Evolutionary conservation across 345 rosid species (phyloP), one percentile per base, ranked within the genome.

Genomic region (Litchi chinensis): DNA sequence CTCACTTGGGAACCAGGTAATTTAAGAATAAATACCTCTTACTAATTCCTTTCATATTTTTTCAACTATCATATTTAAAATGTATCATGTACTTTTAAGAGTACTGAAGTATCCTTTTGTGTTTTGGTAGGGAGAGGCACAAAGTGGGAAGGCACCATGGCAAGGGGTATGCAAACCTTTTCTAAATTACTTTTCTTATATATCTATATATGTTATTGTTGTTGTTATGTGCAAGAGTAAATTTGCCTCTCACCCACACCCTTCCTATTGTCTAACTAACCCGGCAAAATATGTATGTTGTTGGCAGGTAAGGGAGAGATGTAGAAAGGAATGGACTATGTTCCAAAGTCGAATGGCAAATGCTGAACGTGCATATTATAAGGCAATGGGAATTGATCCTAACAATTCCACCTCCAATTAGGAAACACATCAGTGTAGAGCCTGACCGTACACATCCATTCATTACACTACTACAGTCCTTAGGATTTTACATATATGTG

Each of bases 1-100:
- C 24, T 90, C 98, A 4, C 97, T 97, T 0, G 98, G 98, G 67
- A 89, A 65, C 85, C 98, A 94, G 93, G 99, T 94, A 91, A 83
- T 63, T 63, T 22, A 15, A 24, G 81, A 24, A 63, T 62, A 13
- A 70, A 19, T 57, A 16, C 37, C 37, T 32, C 54, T 56, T 7
- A 8, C n/a, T 57, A 18, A 48, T 52, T 22, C 0, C 50, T 79
- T 70, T 63, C 3, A 32, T 32, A 15, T 12, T 26, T 56, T 60
- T 21, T 70, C 68, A 2, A 19, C 48, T 44, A 65, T 15, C 54
- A 63, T 22, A 16, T 75, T 46, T 10, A 19, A 67, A 67, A 19
- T 43, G 15, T 18, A 4, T 46, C 5, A 7, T 7, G 12, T 73
- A 56, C 72, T 57, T 39, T 43, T 65, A 44, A 15, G 16, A 70